A percentile compares a stretch with the other conserved stretches of the same genome.
Evolutionary conservation across 768 basidiomycete species (phyloP).

Genomic region (Termitomyces sp.): DNA sequence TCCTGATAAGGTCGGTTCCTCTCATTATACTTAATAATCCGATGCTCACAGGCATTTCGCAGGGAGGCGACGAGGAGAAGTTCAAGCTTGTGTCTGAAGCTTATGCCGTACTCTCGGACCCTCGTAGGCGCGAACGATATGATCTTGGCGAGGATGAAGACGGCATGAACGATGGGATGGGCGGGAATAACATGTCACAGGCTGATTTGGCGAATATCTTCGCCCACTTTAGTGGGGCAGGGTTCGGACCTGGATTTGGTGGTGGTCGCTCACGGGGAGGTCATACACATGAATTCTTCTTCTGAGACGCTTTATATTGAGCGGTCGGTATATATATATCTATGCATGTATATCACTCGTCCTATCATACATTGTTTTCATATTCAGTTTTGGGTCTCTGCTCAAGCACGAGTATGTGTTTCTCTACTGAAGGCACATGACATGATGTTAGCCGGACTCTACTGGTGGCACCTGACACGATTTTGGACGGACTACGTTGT

Average conservation of each 20-base stretch:
- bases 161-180: constrained; percentile 46
- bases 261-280: constrained; percentile 21
- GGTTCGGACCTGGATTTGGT: constrained; percentile 26
- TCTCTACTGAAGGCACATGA: too few species aligned
- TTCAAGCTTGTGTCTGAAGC: constrained; percentile 91
- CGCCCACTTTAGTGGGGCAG: constrained; percentile 55
- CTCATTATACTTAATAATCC: background rate
- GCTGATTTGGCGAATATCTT: constrained; percentile 64
- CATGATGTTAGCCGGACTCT: too few species aligned
- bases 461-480: too few species aligned
- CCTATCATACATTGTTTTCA: background rate
- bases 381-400: too few species aligned
- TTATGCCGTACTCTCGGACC: constrained; percentile 77
- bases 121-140: constrained; percentile 67
- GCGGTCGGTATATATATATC: background rate
- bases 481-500: too few species aligned
- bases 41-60: constrained; percentile 1
- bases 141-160: constrained; percentile 84
- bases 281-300: constrained; percentile 32
- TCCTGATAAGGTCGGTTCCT: constrained; percentile 66
- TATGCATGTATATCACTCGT: background rate
- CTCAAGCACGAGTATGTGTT: too few species aligned
- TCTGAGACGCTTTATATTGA: constrained; percentile 14
- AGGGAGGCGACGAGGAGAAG: constrained; percentile 94
- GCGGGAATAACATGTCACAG: constrained; percentile 29